A percentile compares a stretch with the other conserved stretches of the same genome.
phyloP scores from a whole-genome alignment of 257 asterid genomes.

The Linderniella brevidens region DNA sequence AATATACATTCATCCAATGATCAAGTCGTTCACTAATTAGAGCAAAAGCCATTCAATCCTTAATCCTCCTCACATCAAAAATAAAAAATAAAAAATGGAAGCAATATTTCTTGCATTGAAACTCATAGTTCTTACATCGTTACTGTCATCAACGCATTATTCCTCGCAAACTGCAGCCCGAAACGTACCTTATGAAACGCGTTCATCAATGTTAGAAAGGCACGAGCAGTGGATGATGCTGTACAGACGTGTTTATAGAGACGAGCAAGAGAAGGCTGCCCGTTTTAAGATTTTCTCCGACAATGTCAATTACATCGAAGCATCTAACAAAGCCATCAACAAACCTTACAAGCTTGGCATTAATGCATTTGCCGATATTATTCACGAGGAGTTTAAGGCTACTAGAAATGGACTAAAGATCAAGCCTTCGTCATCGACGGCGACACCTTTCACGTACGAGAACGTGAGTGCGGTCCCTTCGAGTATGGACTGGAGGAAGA shows the following conservation, averaged over 20 bases:
- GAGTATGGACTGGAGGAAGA: constrained; percentile 3
- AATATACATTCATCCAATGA: too few species aligned
- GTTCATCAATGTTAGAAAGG: neutral
- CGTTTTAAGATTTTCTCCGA: neutral
- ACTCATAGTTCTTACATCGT: too few species aligned
- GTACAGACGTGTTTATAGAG: neutral
- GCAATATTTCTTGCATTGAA: too few species aligned
- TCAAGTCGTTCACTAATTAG: too few species aligned
- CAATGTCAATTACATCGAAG: neutral
- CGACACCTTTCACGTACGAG: neutral
- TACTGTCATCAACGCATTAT: too few species aligned
- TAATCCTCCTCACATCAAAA: too few species aligned
- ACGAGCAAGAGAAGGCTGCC: neutral
- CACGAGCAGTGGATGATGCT: neutral
- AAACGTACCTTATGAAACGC: too few species aligned
- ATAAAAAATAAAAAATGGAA: too few species aligned
- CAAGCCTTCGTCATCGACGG: neutral
- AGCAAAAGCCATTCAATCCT: too few species aligned
- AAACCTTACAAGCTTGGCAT: neutral
- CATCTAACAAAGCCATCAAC: neutral
- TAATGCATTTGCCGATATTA: neutral
- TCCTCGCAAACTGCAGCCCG: too few species aligned
- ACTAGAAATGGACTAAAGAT: neutral
- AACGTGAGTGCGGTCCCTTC: neutral
- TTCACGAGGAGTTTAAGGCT: neutral